Conservation (phyloP, 1,284 basidiomycete genomes). For the Meira miltonrushii region DNA sequence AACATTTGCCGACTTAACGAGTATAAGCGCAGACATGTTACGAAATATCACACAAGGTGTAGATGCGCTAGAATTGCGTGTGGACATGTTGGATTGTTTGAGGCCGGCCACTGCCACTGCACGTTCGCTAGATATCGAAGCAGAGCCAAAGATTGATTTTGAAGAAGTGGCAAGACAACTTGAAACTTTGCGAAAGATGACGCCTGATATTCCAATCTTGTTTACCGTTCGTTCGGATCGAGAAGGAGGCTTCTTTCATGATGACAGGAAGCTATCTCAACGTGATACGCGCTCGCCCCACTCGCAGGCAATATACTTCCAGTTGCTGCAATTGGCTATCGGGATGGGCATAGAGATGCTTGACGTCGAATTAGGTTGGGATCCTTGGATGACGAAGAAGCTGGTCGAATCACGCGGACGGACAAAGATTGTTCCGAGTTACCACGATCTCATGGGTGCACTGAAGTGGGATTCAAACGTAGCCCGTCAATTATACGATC, state of each 20-base stretch:
- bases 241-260: constrained; percentile 17
- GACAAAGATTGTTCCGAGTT: constrained; percentile 13
- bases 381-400: background rate
- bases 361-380: constrained; percentile 20
- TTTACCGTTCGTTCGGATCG: constrained; percentile 17
- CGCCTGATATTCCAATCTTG: constrained; percentile 11
- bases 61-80: constrained; percentile 21
- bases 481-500: constrained; percentile 15
- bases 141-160: constrained; percentile 13
- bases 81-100: constrained; percentile 16
- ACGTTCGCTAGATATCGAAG: background rate
- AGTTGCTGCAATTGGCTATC: constrained; percentile 11
- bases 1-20: constrained; percentile 17
- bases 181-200: constrained; percentile 7
- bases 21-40: constrained; percentile 5
- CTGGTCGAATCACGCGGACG: constrained; percentile 6
- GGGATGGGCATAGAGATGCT: constrained; percentile 15
- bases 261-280: constrained; percentile 14
- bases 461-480: constrained; percentile 14
- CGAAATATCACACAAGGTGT: constrained; percentile 15
- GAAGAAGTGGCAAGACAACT: constrained; percentile 16
- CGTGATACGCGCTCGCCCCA: constrained; percentile 12
- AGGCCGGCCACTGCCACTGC: constrained; percentile 6
- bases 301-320: constrained; percentile 17
- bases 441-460: constrained; percentile 17